Evolutionary conservation across 1,284 basidiomycete genomes (phyloP).

Genomic region (Rhodotorula sp.): DNA sequence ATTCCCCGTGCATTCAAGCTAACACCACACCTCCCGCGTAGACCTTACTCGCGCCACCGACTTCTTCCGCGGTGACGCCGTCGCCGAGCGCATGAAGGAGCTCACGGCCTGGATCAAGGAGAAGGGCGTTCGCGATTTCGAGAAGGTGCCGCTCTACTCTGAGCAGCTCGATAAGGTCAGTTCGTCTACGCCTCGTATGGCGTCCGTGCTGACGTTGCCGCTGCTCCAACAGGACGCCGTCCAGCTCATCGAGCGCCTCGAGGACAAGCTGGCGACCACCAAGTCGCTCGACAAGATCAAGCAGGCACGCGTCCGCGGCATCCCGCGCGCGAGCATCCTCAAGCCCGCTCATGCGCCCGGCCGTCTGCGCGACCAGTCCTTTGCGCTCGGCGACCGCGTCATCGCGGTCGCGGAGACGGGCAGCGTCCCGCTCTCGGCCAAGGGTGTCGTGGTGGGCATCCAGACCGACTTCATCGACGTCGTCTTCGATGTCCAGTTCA

Average conservation of each 20-base stretch:
- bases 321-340: conserved; percentile 90
- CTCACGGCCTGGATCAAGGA: conserved; percentile 83
- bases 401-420: conserved; percentile 91
- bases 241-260: conserved; percentile 70
- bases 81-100: conserved; percentile 72
- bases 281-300: conserved; percentile 70
- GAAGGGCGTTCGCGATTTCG: conserved; percentile 84
- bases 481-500: conserved; percentile 94
- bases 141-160: conserved; percentile 87
- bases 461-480: conserved; percentile 86
- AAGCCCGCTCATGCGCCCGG: conserved; percentile 90
- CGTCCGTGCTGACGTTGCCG: not conserved
- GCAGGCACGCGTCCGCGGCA: conserved; percentile 83
- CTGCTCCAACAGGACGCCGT: conserved; percentile 66
- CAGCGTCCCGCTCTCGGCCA: conserved; percentile 85
- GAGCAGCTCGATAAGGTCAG: conserved; percentile 84
- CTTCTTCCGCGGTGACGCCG: conserved; percentile 66
- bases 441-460: conserved; percentile 91
- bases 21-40: not conserved
- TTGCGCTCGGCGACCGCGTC: conserved; percentile 89
- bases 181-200: not conserved
- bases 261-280: conserved; percentile 65
- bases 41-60: conserved; percentile 67
- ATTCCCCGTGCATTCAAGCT: not conserved
- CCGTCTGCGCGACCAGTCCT: conserved; percentile 86